Evolutionary conservation across 768 basidiomycete genomes (phyloP).

Genomic region (Mycena galopus): DNA sequence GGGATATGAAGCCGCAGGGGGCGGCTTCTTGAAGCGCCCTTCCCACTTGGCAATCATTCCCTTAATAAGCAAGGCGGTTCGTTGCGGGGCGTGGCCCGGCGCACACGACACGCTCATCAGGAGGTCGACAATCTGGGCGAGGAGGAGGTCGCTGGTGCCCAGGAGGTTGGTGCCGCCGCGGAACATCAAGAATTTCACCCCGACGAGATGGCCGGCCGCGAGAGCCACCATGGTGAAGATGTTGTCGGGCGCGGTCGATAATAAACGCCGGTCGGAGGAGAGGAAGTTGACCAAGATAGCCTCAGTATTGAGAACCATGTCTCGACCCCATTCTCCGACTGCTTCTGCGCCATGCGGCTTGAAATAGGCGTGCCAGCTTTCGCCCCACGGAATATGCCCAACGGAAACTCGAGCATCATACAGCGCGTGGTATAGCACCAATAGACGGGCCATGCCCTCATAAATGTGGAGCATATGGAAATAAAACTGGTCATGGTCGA

Average conservation of each 20-base stretch:
- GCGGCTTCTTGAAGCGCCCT: neutral
- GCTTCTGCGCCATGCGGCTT: constrained; percentile 52
- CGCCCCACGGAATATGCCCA: constrained; percentile 16
- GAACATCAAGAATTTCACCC: constrained; percentile 52
- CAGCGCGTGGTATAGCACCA: constrained; percentile 51
- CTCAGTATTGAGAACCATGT: constrained; percentile 51
- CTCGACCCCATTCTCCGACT: constrained; percentile 53
- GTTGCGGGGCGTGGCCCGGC: constrained; percentile 48
- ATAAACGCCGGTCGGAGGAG: constrained; percentile 42
- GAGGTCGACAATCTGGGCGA: constrained; percentile 44
- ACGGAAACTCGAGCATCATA: constrained; percentile 37
- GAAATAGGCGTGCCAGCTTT: constrained; percentile 41
- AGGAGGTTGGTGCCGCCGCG: constrained; percentile 45
- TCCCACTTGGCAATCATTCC: constrained; percentile 37
- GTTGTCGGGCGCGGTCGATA: constrained; percentile 55
- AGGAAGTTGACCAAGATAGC: constrained; percentile 48
- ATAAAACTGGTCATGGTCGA: constrained; percentile 56
- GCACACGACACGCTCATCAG: constrained; percentile 45
- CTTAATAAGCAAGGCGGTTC: constrained; percentile 28
- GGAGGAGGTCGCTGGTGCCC: constrained; percentile 49
- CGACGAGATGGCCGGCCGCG: constrained; percentile 52
- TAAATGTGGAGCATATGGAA: constrained; percentile 53
- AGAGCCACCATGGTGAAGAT: constrained; percentile 58
- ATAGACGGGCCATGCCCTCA: constrained; percentile 50
- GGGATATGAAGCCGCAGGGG: constrained; percentile 24